These are phyloP conservation scores for Diplotaxis tenuifolia DNA, from an alignment of 345 rosid species.

Conservation along the genomic window DNA sequence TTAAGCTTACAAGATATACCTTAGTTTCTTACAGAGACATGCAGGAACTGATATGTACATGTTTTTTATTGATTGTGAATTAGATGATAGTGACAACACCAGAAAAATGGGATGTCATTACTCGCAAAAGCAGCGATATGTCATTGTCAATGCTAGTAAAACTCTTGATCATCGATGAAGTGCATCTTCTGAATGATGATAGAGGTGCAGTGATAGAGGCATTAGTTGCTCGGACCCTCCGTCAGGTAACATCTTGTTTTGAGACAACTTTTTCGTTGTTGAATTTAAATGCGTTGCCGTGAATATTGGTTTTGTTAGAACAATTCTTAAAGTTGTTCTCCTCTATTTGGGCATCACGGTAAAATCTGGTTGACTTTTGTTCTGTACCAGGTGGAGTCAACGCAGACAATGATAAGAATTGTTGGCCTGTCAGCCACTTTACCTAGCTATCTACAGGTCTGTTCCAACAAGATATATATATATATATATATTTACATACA, in stretches of 20 bases:
- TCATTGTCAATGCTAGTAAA: conserved; percentile 94
- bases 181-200: conserved; percentile 97
- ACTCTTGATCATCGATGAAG: conserved; percentile 96
- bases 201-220: conserved; percentile 99
- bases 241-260: conserved; percentile 63
- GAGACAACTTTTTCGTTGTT: background rate
- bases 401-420: conserved; percentile 95
- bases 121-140: conserved; percentile 99
- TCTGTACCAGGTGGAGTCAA: conserved; percentile 82
- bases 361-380: conserved; percentile 21
- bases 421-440: conserved; percentile 98
- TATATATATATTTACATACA: background rate
- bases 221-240: conserved; percentile 93
- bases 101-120: conserved; percentile 99
- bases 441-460: conserved; percentile 91
- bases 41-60: conserved; percentile 22
- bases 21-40: conserved; percentile 8
- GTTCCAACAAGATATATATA: conserved; percentile 10
- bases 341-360: conserved; percentile 13
- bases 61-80: conserved; percentile 27
- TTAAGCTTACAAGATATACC: conserved; percentile 17
- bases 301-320: conserved; percentile 8
- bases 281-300: background rate
- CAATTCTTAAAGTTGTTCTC: conserved; percentile 14
- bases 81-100: conserved; percentile 99